These are phyloP conservation scores for Alternaria gaisen DNA, from an alignment of 2,329 filamentous ascomycete species.

Conservation along the genomic window DNA sequence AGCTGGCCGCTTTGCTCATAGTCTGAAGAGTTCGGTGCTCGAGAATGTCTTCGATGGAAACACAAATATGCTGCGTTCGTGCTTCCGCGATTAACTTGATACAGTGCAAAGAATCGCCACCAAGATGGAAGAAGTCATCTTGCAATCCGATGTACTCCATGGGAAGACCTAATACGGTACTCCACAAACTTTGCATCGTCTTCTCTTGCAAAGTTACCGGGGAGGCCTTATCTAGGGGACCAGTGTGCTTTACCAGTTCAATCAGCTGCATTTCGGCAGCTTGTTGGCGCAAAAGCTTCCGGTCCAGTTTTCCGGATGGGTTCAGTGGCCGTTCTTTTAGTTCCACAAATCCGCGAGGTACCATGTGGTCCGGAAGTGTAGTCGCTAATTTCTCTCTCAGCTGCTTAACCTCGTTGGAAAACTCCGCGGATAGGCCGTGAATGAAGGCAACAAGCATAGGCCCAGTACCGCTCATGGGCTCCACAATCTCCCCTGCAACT, in stretches of 20 bases:
- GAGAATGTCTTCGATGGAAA: conserved; percentile 6
- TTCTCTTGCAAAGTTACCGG: conserved; percentile 6
- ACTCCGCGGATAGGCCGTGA: background rate
- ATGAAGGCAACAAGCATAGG: conserved; percentile 8
- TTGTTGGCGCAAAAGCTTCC: conserved; percentile 4
- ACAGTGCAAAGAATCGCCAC: conserved; percentile 9
- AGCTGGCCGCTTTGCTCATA: conserved; percentile 9
- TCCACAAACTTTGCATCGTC: conserved; percentile 4
- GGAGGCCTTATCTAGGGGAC: conserved; percentile 3
- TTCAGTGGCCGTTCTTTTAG: conserved; percentile 6
- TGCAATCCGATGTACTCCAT: conserved; percentile 7
- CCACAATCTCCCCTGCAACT: conserved; percentile 6
- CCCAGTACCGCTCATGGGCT: conserved; percentile 1
- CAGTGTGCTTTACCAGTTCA: conserved; percentile 6
- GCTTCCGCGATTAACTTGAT: conserved; percentile 12
- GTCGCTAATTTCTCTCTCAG: conserved; percentile 1
- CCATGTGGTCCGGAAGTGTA: conserved; percentile 4
- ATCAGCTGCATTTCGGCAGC: conserved; percentile 2
- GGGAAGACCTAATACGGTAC: conserved; percentile 3
- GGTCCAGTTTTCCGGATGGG: conserved; percentile 10
- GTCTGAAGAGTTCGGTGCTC: conserved; percentile 2
- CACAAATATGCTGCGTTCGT: background rate
- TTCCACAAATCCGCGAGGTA: conserved; percentile 11
- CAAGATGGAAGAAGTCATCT: conserved; percentile 7
- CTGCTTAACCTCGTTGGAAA: conserved; percentile 2